Percentiles rank a stretch among this genome's conserved stretches.
These are phyloP conservation scores for Paramecium caudatum DNA, from an alignment of 73 alveolate species.

Conservation along the genomic window DNA sequence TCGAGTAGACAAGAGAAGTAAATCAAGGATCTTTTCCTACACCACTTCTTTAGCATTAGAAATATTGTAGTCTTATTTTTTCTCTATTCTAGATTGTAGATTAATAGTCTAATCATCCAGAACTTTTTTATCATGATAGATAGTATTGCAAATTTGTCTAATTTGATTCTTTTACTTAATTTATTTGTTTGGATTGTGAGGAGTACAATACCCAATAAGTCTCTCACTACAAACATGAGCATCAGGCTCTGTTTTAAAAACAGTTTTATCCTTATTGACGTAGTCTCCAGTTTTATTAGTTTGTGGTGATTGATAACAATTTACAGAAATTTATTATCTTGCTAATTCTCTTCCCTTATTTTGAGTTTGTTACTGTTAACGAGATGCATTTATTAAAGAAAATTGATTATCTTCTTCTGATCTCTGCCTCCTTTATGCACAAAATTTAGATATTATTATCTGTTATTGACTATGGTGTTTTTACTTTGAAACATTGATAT, in stretches of 20 bases:
- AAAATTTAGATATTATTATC: background rate
- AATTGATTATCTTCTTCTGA: background rate
- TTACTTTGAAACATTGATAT: background rate
- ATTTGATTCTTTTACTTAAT: background rate
- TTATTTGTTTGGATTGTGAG: background rate
- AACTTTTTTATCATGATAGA: background rate
- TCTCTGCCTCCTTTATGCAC: background rate
- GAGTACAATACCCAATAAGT: background rate
- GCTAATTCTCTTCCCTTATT: background rate
- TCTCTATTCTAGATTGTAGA: background rate
- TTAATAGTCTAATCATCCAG: background rate
- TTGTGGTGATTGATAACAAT: background rate
- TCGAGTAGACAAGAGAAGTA: slow-evolving; percentile 15
- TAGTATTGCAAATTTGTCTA: background rate
- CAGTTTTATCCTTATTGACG: slow-evolving; percentile 27
- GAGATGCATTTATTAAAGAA: background rate
- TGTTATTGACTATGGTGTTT: background rate
- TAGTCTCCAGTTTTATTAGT: background rate
- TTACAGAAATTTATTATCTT: background rate
- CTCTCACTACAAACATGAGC: background rate
- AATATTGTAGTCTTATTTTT: background rate
- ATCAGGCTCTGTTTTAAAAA: slow-evolving; percentile 18
- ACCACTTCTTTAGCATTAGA: background rate
- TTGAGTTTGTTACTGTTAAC: background rate
- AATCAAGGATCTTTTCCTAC: background rate